Conservation (phyloP, 2,329 filamentous ascomycete genomes). For the Paramyrothecium roridum region DNA sequence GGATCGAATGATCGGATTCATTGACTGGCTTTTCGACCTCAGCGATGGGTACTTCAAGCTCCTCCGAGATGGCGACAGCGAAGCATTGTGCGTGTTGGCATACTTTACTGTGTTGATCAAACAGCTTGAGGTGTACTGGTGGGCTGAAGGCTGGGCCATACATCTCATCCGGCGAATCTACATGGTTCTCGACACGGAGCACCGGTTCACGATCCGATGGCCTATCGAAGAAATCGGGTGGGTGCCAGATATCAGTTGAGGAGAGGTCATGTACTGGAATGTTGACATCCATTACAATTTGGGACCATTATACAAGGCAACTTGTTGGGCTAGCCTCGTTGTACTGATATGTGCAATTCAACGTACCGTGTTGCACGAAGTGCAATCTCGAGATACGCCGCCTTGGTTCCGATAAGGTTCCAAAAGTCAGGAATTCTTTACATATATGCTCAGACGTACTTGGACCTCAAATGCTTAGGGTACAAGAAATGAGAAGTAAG, state of each 20-base stretch:
- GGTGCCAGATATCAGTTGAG: constrained; percentile 1
- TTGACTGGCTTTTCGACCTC: constrained; percentile 5
- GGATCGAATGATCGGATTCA: constrained; percentile 4
- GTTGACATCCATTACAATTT: no score
- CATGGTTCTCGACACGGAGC: constrained; percentile 4
- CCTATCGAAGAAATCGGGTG: constrained; percentile 7
- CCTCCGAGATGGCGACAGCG: constrained; percentile 1
- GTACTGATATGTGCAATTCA: no score
- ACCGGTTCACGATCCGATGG: constrained; percentile 8
- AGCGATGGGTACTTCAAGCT: constrained; percentile 4
- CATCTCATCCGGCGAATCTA: constrained; percentile 8
- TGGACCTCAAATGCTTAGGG: no score
- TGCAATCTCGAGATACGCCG: no score
- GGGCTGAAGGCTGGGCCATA: constrained; percentile 8
- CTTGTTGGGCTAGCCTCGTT: no score
- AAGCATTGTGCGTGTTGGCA: constrained; percentile 9
- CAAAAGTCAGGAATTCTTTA: no score
- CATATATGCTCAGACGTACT: no score
- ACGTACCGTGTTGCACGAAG: no score
- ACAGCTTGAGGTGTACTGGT: constrained; percentile 7
- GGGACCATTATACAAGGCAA: no score
- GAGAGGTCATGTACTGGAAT: neutral
- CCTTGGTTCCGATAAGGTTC: no score
- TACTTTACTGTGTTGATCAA: constrained; percentile 5
- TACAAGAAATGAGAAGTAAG: no score